phyloP scores from a whole-genome alignment of 2,329 filamentous ascomycete genomes.

The Amesomyces nigricolor region DNA sequence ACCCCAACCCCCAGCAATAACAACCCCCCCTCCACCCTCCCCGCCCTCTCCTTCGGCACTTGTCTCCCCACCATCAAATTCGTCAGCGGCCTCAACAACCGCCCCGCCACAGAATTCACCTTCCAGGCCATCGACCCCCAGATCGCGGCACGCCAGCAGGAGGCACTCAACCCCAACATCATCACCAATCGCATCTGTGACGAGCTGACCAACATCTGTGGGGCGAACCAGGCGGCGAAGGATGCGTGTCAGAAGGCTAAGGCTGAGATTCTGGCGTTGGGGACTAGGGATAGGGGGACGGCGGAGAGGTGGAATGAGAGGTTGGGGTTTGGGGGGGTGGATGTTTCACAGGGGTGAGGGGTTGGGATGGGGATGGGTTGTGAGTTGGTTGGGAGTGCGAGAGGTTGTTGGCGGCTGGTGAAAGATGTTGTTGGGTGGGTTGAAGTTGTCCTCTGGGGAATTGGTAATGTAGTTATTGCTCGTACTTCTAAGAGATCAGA shows the following conservation, averaged over 20 bases:
- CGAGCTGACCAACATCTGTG: conserved; percentile 61
- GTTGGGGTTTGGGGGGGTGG: conserved; percentile 36
- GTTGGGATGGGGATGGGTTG: background rate
- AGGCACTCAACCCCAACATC: conserved; percentile 66
- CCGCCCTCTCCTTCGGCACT: conserved; percentile 45
- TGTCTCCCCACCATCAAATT: conserved; percentile 56
- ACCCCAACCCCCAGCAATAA: conserved; percentile 18
- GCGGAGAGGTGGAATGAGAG: conserved; percentile 38
- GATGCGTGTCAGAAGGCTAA: conserved; percentile 48
- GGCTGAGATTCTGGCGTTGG: conserved; percentile 32
- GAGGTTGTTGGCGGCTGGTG: background rate
- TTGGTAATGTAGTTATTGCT: conserved; percentile 2
- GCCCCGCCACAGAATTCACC: conserved; percentile 54
- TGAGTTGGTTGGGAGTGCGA: background rate
- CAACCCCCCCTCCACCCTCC: conserved; percentile 28
- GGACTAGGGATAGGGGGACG: conserved; percentile 34
- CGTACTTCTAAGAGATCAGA: background rate
- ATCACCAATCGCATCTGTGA: conserved; percentile 69
- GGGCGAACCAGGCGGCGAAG: conserved; percentile 55
- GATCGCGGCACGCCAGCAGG: conserved; percentile 57
- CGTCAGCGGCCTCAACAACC: conserved; percentile 51
- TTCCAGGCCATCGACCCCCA: conserved; percentile 62
- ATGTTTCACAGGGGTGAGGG: conserved; percentile 24
- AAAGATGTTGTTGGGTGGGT: background rate
- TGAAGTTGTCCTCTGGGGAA: background rate